Base-by-base conservation (phyloP, 352 stramenopile genomes). In the Globisporangium rhizosaccharum region DNA sequence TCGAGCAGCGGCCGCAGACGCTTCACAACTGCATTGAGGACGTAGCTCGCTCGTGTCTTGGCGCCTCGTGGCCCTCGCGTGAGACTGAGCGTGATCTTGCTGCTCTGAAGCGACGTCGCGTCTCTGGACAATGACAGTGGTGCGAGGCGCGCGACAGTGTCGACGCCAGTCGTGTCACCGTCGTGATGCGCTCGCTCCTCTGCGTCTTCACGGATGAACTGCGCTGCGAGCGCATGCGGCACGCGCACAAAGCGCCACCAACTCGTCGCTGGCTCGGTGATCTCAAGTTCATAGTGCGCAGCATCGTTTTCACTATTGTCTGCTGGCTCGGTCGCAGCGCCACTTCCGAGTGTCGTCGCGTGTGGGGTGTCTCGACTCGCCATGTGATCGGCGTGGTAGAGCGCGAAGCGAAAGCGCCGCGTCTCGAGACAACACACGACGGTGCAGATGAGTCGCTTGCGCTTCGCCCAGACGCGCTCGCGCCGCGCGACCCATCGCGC, bases 391-490 rank as follows among this genome's bases (percentile, higher is more conserved):
- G 44, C 49, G n/a, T 51, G 56, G 62, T 86, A 90, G 48, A 90
- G 33, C 9, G 69, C 62, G n/a, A 82, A 65, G 17, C 64, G 61
- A 14, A 71, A 58, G 2, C 57, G 46, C n/a, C 53, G 47, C 18
- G 65, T 68, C 26, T 82, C 73, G 18, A 88, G 52, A 25, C 57
- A 48, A 7, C 68, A 70, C 33, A 67, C 66, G 0, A 20, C 59
- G 2, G 61, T 57, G 10, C 67, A 70, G 23, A 88, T 26, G 12
- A 70, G 60, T 1, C 73, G 68, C 10, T 57, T 61, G 1, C 71
- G 63, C 58, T 87, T 88, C 17, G 67, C 68, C 39, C 61, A 71
- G 20, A 87, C 82, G 20, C 75, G 64, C 4, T 72, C 71, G 7
- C 73, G 70, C 2, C 76, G 63, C 20, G 70, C 69, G 17, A 76